Conservation (phyloP, 2,329 filamentous ascomycete genomes). For the Tolypocladium capitatum region DNA sequence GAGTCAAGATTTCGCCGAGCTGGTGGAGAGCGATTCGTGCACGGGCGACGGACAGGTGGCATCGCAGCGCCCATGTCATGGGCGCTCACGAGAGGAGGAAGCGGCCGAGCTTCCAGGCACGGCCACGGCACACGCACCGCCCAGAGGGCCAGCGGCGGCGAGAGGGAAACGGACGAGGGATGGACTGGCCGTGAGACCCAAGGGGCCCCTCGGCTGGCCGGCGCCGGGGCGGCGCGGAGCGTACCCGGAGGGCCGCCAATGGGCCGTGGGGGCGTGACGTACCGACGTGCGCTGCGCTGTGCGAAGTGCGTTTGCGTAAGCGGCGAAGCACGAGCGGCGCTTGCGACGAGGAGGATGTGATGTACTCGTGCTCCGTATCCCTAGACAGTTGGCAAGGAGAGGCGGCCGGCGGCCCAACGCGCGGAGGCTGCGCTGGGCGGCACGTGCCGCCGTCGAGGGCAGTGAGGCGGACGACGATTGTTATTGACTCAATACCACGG, state of each 20-base stretch:
- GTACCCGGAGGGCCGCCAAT: neutral
- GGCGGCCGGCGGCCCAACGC: too few species aligned
- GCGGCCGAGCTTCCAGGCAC: neutral
- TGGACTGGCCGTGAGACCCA: neutral
- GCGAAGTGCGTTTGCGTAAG: neutral
- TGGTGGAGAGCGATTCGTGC: neutral
- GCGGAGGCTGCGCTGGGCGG: too few species aligned
- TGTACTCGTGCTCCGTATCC: too few species aligned
- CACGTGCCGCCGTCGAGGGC: too few species aligned
- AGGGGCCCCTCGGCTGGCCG: constrained; percentile 1
- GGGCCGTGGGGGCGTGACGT: neutral
- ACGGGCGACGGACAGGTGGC: neutral
- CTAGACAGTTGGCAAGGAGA: too few species aligned
- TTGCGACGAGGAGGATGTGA: neutral
- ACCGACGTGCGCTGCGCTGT: neutral
- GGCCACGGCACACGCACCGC: neutral
- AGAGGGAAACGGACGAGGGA: neutral
- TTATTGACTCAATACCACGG: neutral
- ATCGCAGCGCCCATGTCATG: neutral
- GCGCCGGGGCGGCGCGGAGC: neutral
- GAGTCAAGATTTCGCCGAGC: constrained; percentile 7
- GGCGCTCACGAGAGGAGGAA: neutral
- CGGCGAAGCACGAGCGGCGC: neutral
- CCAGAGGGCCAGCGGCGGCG: neutral
- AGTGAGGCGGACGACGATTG: neutral